Conservation (phyloP, 805 yeast genomes). For the Ogataea paraovalis region DNA sequence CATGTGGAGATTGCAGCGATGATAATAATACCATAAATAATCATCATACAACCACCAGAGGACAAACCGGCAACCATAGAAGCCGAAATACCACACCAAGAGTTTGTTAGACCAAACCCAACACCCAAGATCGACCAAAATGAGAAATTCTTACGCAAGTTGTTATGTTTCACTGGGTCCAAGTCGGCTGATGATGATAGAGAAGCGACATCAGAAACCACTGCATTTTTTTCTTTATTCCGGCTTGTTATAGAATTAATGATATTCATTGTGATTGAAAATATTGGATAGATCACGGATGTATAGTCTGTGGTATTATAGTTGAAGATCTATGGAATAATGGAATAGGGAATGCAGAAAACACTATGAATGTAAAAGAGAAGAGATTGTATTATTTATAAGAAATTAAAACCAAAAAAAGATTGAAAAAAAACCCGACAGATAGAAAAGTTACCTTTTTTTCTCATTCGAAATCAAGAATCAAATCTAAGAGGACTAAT, state of each 20-base stretch:
- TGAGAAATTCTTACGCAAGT: slow-evolving; percentile 36
- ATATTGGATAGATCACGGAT: too few relatives aligned
- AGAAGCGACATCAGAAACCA: not conserved
- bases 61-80: slow-evolving; percentile 50
- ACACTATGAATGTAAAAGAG: too few relatives aligned
- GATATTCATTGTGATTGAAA: not conserved
- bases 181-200: slow-evolving; percentile 15
- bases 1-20: slow-evolving; percentile 43
- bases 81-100: slow-evolving; percentile 60
- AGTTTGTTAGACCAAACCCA: slow-evolving; percentile 57
- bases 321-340: too few relatives aligned
- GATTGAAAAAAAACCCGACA: too few relatives aligned
- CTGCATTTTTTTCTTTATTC: not conserved
- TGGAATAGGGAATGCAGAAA: too few relatives aligned
- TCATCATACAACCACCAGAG: slow-evolving; percentile 56
- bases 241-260: not conserved
- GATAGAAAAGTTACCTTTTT: too few relatives aligned
- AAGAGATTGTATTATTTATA: too few relatives aligned
- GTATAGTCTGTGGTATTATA: too few relatives aligned
- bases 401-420: too few relatives aligned
- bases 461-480: too few relatives aligned
- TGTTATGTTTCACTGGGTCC: slow-evolving; percentile 8
- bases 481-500: too few relatives aligned
- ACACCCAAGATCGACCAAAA: slow-evolving; percentile 50
- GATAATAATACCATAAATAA: slow-evolving; percentile 53